Percentiles rank a stretch among this genome's conserved stretches.
phyloP scores from a whole-genome alignment of 2,329 filamentous ascomycete species.

The Colletotrichum sp. region DNA sequence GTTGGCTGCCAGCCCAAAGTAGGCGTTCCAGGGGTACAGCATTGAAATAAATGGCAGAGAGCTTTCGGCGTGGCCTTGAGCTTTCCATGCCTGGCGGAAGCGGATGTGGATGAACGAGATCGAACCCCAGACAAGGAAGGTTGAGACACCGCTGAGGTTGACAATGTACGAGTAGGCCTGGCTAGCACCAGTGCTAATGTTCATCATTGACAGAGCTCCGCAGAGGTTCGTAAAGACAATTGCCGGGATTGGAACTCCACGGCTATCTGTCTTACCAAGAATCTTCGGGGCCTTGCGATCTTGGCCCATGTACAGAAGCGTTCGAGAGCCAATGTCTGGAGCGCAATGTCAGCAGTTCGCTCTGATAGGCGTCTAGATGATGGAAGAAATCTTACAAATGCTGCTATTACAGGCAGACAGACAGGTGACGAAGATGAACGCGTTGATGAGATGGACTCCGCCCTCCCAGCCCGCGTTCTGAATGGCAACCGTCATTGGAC shows the following conservation, averaged over 20 bases:
- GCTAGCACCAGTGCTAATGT: conserved; percentile 69
- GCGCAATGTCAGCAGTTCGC: not conserved
- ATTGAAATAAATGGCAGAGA: conserved; percentile 62
- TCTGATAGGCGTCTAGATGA: accelerated
- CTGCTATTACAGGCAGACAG: conserved; percentile 76
- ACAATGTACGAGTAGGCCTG: conserved; percentile 73
- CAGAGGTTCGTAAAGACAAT: conserved; percentile 74
- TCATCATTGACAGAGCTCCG: conserved; percentile 78
- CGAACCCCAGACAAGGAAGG: conserved; percentile 74
- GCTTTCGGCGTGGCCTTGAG: conserved; percentile 58
- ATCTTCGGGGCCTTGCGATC: conserved; percentile 73
- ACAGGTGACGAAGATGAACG: conserved; percentile 76
- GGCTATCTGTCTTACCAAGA: conserved; percentile 69
- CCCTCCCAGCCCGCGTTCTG: conserved; percentile 76
- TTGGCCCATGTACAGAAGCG: conserved; percentile 77
- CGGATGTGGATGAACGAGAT: conserved; percentile 76
- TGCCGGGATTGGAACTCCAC: conserved; percentile 66
- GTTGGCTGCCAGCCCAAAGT: conserved; percentile 63
- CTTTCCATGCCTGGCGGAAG: conserved; percentile 68
- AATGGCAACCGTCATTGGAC: conserved; percentile 76
- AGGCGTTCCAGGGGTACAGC: conserved; percentile 63
- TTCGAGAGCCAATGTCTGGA: conserved; percentile 71
- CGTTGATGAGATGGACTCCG: conserved; percentile 79
- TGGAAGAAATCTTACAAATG: conserved; percentile 50
- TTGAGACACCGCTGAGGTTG: conserved; percentile 72